Conservation (phyloP, 345 rosid species). For the Psidium friedrichsthalianum region DNA sequence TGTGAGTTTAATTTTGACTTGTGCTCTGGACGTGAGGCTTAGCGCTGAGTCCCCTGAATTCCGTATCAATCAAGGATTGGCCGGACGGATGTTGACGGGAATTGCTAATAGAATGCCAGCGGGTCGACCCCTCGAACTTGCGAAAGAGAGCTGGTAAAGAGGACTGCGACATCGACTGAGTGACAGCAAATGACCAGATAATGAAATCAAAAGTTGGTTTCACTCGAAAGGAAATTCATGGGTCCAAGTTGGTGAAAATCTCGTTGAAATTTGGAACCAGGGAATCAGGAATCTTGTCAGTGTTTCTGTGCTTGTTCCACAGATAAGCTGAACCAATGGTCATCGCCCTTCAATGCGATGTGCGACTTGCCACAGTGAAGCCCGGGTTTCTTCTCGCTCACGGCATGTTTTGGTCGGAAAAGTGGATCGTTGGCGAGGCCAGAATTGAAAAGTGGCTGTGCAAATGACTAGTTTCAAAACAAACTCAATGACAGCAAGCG, state of each 20-base stretch:
- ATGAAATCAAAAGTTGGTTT: neutral
- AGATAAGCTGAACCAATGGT: neutral
- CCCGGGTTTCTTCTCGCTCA: neutral
- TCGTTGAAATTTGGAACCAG: neutral
- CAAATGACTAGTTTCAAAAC: neutral
- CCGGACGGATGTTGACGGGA: neutral
- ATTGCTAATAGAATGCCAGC: neutral
- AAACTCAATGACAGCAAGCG: neutral
- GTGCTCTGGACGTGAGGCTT: neutral
- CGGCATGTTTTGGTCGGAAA: neutral
- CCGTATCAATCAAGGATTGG: neutral
- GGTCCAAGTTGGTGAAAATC: neutral
- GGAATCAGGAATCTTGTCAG: neutral
- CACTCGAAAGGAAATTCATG: neutral
- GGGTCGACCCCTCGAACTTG: neutral
- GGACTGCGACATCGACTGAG: neutral
- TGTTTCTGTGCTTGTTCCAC: neutral
- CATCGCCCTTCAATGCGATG: neutral
- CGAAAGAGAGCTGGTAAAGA: neutral
- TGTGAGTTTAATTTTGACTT: neutral
- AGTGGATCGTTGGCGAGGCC: neutral
- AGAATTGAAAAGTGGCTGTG: neutral
- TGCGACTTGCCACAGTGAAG: neutral
- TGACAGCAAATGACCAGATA: neutral
- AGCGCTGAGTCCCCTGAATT: neutral